Conservation (phyloP, 352 stramenopile species). For the Phytophthora idaei region DNA sequence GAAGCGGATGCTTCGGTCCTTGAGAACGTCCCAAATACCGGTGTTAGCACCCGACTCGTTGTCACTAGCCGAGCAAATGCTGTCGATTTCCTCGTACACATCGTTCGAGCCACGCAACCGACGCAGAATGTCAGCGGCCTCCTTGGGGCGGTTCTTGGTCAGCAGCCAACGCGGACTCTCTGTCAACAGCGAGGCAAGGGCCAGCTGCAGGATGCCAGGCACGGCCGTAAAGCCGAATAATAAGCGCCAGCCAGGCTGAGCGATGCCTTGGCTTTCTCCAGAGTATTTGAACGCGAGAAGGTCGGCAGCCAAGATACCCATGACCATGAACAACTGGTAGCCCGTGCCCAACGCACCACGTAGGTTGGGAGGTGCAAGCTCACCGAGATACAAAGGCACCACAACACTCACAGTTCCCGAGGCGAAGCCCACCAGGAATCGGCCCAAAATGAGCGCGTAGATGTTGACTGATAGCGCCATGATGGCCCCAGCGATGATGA, state of each 20-base stretch:
- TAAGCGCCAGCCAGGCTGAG: slow-evolving; percentile 68
- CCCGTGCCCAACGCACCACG: slow-evolving; percentile 72
- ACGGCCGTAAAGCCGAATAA: slow-evolving; percentile 74
- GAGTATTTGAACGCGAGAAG: slow-evolving; percentile 67
- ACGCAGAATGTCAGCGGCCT: slow-evolving; percentile 71
- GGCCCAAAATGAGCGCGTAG: slow-evolving; percentile 71
- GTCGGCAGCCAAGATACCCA: slow-evolving; percentile 60
- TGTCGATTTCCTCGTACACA: slow-evolving; percentile 84
- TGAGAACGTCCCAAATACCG: slow-evolving; percentile 69
- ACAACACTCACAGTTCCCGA: slow-evolving; percentile 74
- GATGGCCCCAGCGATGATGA: slow-evolving; percentile 61
- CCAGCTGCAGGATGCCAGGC: slow-evolving; percentile 67
- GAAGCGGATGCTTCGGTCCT: slow-evolving; percentile 66
- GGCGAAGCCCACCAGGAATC: slow-evolving; percentile 74
- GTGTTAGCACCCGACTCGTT: slow-evolving; percentile 72
- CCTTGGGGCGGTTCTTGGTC: slow-evolving; percentile 76
- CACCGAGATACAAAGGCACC: slow-evolving; percentile 72
- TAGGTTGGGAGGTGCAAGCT: slow-evolving; percentile 75
- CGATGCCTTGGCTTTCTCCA: slow-evolving; percentile 55
- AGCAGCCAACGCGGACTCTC: slow-evolving; percentile 76
- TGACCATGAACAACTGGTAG: slow-evolving; percentile 78
- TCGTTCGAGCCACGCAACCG: slow-evolving; percentile 71
- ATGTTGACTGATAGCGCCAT: slow-evolving; percentile 73
- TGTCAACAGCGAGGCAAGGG: slow-evolving; percentile 62
- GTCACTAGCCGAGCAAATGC: slow-evolving; percentile 80